phyloP scores from a whole-genome alignment of 1,139 yeast species.

The Diutina siamensis region DNA sequence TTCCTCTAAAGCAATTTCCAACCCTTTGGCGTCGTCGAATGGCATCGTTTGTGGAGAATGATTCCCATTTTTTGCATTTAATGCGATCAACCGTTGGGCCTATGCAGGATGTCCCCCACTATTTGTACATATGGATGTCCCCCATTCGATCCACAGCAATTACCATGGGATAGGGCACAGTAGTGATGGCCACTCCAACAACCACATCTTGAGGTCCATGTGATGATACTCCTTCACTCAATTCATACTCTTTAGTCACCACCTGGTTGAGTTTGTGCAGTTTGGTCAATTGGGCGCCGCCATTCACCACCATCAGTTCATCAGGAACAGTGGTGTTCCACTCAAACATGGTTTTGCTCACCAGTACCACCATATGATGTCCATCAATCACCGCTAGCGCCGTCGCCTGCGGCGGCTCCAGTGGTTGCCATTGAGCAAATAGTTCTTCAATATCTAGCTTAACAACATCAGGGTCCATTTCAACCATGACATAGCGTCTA shows the following conservation, averaged over 20 bases:
- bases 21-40: constrained; percentile 53
- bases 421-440: constrained; percentile 12
- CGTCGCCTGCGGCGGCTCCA: constrained; percentile 9
- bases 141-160: constrained; percentile 58
- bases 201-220: constrained; percentile 29
- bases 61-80: too few species aligned
- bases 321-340: constrained; percentile 8
- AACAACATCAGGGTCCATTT: constrained; percentile 19
- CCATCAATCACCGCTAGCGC: constrained; percentile 16
- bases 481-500: constrained; percentile 22
- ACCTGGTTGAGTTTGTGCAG: constrained; percentile 8
- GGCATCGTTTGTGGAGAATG: constrained; percentile 21
- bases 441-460: constrained; percentile 15
- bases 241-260: not conserved
- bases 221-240: not conserved
- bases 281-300: constrained; percentile 9
- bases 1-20: constrained; percentile 62
- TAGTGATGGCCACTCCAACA: constrained; percentile 33
- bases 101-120: constrained; percentile 7
- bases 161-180: constrained; percentile 47
- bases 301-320: constrained; percentile 10
- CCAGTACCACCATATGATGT: constrained; percentile 21
- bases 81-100: not conserved
- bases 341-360: constrained; percentile 14
- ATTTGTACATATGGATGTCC: constrained; percentile 43